Percentiles rank a stretch among this genome's conserved stretches.
Evolutionary conservation across 306 rosid species (phyloP).

Genomic region (Coriaria nepalensis): DNA sequence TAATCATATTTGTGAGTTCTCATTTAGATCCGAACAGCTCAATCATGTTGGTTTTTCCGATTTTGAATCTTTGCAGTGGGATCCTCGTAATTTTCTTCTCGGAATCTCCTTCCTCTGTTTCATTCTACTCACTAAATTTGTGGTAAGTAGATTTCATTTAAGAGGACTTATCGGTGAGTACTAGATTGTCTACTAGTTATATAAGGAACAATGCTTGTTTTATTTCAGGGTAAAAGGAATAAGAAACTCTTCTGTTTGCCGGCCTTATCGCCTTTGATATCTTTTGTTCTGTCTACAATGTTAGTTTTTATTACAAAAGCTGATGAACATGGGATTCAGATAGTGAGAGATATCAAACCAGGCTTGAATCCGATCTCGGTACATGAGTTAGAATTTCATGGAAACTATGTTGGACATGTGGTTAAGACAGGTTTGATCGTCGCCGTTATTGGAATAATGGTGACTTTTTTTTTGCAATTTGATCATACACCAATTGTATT

Average conservation of each 20-base stretch:
- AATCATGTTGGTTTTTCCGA: too few relatives aligned
- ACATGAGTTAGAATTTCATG: slow-evolving; percentile 37
- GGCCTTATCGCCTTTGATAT: slow-evolving; percentile 50
- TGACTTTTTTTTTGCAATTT: slow-evolving; percentile 16
- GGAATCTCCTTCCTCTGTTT: slow-evolving; percentile 57
- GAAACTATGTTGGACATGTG: slow-evolving; percentile 46
- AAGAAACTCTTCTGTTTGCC: slow-evolving; percentile 70
- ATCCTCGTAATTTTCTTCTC: slow-evolving; percentile 43
- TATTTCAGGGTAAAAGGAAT: slow-evolving; percentile 55
- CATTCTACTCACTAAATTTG: slow-evolving; percentile 39
- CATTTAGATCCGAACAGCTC: too few relatives aligned
- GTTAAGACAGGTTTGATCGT: slow-evolving; percentile 59
- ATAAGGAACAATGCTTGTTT: too few relatives aligned
- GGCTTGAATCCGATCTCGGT: slow-evolving; percentile 61
- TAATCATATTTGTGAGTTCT: too few relatives aligned
- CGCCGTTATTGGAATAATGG: slow-evolving; percentile 64
- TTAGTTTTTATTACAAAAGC: slow-evolving; percentile 54
- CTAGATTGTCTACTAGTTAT: too few relatives aligned
- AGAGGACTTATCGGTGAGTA: too few relatives aligned
- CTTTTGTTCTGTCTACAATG: slow-evolving; percentile 56
- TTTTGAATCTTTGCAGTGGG: slow-evolving; percentile 74
- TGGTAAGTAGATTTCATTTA: slow-evolving; percentile 54
- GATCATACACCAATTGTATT: too few relatives aligned
- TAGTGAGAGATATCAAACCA: slow-evolving; percentile 42
- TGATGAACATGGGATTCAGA: slow-evolving; percentile 59